phyloP scores from a whole-genome alignment of 2,329 filamentous ascomycete genomes.

The Monilinia polystroma region DNA sequence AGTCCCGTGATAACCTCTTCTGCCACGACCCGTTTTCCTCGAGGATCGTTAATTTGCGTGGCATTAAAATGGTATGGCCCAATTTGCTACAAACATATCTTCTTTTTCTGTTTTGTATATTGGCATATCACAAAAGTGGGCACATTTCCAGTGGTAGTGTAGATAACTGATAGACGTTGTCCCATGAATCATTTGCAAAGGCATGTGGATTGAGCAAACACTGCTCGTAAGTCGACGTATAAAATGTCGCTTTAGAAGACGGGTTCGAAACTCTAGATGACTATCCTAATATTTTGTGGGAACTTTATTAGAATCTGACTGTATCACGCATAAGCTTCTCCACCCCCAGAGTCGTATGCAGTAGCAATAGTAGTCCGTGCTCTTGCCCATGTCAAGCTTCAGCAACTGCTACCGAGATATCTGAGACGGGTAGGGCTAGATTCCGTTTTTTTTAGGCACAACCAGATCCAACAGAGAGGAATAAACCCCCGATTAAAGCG shows the following conservation, averaged over 20 bases:
- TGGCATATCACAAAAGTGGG: not conserved
- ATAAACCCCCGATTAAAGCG: not conserved
- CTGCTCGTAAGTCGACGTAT: not conserved
- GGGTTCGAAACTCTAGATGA: not conserved
- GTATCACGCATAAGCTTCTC: not conserved
- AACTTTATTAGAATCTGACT: not conserved
- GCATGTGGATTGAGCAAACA: not conserved
- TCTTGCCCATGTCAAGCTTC: too few species aligned
- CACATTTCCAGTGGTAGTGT: not conserved
- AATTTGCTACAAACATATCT: too few species aligned
- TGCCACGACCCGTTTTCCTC: not conserved
- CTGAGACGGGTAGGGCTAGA: too few species aligned
- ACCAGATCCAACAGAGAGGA: not conserved
- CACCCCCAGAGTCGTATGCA: not conserved
- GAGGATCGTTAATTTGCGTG: not conserved
- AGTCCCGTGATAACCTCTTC: not conserved
- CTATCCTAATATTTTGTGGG: not conserved
- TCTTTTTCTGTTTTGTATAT: too few species aligned
- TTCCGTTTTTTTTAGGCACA: not conserved
- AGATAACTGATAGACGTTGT: not conserved
- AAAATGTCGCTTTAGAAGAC: not conserved
- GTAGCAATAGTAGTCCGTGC: not conserved
- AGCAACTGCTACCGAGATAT: too few species aligned
- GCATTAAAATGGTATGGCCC: not conserved
- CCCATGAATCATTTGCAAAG: not conserved